Evolutionary conservation across 1,139 yeast genomes (phyloP).

Genomic region (Zygoascus hellenicus): DNA sequence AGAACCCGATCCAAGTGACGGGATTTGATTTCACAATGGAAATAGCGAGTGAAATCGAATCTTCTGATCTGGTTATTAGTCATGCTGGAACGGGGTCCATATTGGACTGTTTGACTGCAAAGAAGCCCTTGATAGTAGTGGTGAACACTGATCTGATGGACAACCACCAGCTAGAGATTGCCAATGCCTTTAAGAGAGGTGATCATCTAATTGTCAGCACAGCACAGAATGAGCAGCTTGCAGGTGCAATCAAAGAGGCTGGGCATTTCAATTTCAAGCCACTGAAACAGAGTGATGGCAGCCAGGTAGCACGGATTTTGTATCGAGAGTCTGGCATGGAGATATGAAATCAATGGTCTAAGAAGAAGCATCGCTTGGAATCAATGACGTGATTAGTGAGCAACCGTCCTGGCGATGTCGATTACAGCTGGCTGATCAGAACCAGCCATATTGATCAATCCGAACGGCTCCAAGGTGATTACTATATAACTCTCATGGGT

Average conservation of each 20-base stretch:
- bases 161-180: slow-evolving; percentile 81
- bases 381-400: too few species aligned
- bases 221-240: slow-evolving; percentile 12
- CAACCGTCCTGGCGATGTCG: too few species aligned
- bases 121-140: slow-evolving; percentile 60
- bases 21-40: slow-evolving; percentile 36
- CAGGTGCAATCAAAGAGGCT: slow-evolving; percentile 14
- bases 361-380: too few species aligned
- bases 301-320: slow-evolving; percentile 22
- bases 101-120: slow-evolving; percentile 59
- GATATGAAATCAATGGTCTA: neutral
- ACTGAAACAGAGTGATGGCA: slow-evolving; percentile 23
- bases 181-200: slow-evolving; percentile 45
- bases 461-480: too few species aligned
- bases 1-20: slow-evolving; percentile 33
- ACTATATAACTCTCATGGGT: too few species aligned
- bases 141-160: slow-evolving; percentile 69
- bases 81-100: slow-evolving; percentile 95
- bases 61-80: slow-evolving; percentile 58
- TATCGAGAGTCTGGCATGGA: slow-evolving; percentile 24
- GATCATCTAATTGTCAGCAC: slow-evolving; percentile 33
- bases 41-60: slow-evolving; percentile 41
- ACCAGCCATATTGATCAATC: too few species aligned
- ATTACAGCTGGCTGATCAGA: too few species aligned
- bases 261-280: slow-evolving; percentile 15